Base-by-base conservation (phyloP, 2,329 filamentous ascomycete species). In the Aspergillus cejpii region DNA sequence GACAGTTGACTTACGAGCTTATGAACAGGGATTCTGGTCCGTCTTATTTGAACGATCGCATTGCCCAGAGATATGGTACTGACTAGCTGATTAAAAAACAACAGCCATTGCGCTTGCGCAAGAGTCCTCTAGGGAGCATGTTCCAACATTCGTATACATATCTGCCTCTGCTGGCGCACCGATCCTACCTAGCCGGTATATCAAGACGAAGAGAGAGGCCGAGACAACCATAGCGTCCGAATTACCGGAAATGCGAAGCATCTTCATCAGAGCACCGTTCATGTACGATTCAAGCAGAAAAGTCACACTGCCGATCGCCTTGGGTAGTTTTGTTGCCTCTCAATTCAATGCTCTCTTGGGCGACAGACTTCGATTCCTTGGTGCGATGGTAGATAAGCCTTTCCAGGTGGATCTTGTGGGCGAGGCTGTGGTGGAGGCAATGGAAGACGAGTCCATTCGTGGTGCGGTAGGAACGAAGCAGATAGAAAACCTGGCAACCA, bases 1-100 rank as follows among this genome's bases (percentile, higher is more conserved):
- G 83, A 20, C 85, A 92, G 68, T 75, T 95, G 58, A 96, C 91
- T 14, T 98, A 98, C 72, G 92, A 97, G 72, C 76, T 89, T 49
- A 96, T 98, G 88, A 98, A 98, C 71, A 80, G 92, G 45, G 91
- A 97, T 70, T 77, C 77, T 34, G 75, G 76, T 78, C 60, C 24
- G 62, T 60, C 39, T 23, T 17, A 26, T 23, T 26, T 37, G 20
- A 39, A 43, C 26, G 20, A 37, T 36, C 29, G 11, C 17, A 8
- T 37, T 21, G 15, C 14, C 14, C n/a, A 7, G 10, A n/a, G 5
- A 15, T 31, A 8, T 17, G 31, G 15, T 6, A 39, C 42, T 53
- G 39, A 50, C 46, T 29, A n/a, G 31, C 10, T 20, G 15, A 17
- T 20, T 40, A 6, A 40, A 26, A n/a, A 39, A 48, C 55, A 46